Percentiles rank a stretch among this genome's conserved stretches.
Evolutionary conservation across 202 grass and related monocot genomes (phyloP).

Genomic region (Saccharum hybrid): DNA sequence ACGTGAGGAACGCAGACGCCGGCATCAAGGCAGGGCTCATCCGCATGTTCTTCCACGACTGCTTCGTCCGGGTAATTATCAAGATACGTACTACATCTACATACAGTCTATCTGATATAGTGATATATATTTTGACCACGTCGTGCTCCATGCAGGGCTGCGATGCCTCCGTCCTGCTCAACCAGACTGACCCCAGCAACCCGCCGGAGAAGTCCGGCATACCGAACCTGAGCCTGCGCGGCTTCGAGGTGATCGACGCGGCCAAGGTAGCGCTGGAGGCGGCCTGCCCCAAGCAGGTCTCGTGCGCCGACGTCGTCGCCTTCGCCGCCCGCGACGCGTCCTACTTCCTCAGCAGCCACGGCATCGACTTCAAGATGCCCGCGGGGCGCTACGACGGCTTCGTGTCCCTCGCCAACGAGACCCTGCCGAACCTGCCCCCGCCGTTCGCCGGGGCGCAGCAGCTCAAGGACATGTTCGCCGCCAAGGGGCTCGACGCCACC

Average conservation of each 20-base stretch:
- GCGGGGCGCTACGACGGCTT: not conserved
- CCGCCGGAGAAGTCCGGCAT: not conserved
- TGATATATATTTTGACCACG: no score
- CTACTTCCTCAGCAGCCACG: not conserved
- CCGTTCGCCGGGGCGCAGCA: not conserved
- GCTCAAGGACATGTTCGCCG: not conserved
- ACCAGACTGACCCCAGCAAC: not conserved
- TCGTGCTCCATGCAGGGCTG: not conserved
- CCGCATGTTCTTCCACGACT: not conserved
- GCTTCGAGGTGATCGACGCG: no score
- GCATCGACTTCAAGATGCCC: not conserved
- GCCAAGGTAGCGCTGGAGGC: not conserved
- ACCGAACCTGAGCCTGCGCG: not conserved
- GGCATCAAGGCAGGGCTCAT: not conserved
- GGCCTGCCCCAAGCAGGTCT: not conserved
- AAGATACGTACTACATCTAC: no score
- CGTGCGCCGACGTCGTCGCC: not conserved
- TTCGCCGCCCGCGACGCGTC: not conserved
- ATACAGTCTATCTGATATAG: no score
- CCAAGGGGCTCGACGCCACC: not conserved
- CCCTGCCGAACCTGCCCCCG: not conserved
- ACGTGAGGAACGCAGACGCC: not conserved
- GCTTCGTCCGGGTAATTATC: not conserved
- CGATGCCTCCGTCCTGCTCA: not conserved
- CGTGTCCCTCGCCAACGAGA: not conserved